Conservation (phyloP, 164 flowering plant species). For the Stephania yunnanensis region DNA sequence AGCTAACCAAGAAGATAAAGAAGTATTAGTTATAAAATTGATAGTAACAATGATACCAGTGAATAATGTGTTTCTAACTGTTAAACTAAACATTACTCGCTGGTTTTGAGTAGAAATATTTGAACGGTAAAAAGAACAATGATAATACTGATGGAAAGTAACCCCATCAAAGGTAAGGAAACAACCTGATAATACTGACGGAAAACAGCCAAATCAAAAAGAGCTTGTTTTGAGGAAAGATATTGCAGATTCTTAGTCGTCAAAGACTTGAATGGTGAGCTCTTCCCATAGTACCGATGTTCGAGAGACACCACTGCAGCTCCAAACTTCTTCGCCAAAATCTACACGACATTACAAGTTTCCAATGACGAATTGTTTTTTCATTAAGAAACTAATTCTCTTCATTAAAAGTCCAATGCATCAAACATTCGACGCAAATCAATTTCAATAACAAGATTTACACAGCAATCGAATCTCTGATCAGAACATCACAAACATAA, state of each 20-base stretch:
- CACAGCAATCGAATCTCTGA: background rate
- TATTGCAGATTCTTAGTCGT: slow-evolving; percentile 63
- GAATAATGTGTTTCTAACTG: background rate
- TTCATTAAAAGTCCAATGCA: background rate
- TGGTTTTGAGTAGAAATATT: no score
- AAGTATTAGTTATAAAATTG: background rate
- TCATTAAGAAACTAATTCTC: no score
- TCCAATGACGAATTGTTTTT: background rate
- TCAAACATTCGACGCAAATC: background rate
- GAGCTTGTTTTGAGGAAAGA: slow-evolving; percentile 95
- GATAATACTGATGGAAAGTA: no score
- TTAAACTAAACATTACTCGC: no score
- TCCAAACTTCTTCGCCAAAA: slow-evolving; percentile 93
- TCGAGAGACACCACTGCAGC: slow-evolving; percentile 93
- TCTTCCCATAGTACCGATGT: slow-evolving; percentile 98
- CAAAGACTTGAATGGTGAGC: slow-evolving; percentile 70
- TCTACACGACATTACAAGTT: slow-evolving; percentile 34
- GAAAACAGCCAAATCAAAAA: slow-evolving; percentile 85
- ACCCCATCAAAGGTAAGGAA: no score
- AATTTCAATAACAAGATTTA: background rate
- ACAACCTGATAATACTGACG: slow-evolving; percentile 24
- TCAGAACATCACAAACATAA: no score
- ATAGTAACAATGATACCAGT: background rate
- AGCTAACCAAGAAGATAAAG: background rate
- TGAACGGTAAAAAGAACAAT: no score